These are phyloP conservation scores for Avena eriantha DNA, from an alignment of 176 grass and related monocot genomes.

Conservation along the genomic window DNA sequence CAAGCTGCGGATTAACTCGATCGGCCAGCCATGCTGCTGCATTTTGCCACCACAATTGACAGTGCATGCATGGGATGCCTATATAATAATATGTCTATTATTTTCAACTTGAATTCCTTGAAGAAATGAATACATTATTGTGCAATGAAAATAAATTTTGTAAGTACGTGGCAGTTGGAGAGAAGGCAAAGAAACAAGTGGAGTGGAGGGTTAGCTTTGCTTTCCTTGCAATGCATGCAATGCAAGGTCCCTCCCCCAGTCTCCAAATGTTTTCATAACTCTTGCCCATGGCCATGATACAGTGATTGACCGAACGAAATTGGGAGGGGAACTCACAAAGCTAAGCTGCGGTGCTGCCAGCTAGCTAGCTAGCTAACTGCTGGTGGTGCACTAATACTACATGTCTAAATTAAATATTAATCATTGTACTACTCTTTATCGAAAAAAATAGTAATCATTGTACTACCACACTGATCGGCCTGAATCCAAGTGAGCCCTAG, in stretches of 20 bases:
- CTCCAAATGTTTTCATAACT: conserved; percentile 3
- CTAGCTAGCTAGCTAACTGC: not conserved
- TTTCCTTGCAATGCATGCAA: conserved; percentile 51
- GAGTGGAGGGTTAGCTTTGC: conserved; percentile 13
- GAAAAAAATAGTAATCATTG: conserved; percentile 39
- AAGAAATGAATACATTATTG: too few species aligned
- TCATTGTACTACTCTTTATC: conserved; percentile 41
- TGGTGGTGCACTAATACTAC: conserved; percentile 51
- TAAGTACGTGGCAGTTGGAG: conserved; percentile 15
- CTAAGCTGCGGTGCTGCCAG: not conserved
- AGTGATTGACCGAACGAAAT: not conserved
- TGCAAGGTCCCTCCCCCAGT: not conserved
- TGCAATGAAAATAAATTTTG: too few species aligned
- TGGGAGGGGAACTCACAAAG: not conserved
- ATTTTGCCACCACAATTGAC: too few species aligned
- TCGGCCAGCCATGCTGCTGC: too few species aligned
- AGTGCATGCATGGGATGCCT: too few species aligned
- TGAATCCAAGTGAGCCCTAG: conserved; percentile 36
- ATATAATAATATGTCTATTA: too few species aligned
- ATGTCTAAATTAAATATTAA: not conserved
- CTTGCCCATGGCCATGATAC: conserved; percentile 25
- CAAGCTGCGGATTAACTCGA: not conserved
- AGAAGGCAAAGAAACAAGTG: not conserved
- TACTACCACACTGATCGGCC: not conserved
- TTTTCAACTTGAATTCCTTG: too few species aligned